phyloP scores from a whole-genome alignment of 306 rosid genomes.

The Sesbania bispinosa region DNA sequence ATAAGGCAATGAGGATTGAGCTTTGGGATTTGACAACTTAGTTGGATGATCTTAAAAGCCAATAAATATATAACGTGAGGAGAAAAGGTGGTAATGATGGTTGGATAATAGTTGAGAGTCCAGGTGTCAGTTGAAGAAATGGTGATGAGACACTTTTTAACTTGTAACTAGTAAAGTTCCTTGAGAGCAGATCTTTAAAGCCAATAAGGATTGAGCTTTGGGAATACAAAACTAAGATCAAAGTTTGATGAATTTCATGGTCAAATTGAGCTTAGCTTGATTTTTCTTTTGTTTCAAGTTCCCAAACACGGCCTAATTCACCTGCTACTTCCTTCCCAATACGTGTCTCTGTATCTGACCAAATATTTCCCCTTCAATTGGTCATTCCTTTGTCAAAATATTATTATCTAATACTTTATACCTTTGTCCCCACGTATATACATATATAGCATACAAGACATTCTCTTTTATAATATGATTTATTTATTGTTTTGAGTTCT shows the following conservation, averaged over 20 bases:
- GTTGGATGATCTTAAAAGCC: background rate
- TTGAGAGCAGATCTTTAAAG: constrained; percentile 54
- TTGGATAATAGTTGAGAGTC: background rate
- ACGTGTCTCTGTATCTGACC: constrained; percentile 31
- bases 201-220: constrained; percentile 44
- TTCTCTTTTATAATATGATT: constrained; percentile 29
- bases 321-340: constrained; percentile 2
- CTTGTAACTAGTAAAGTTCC: constrained; percentile 32
- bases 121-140: constrained; percentile 1
- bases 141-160: background rate
- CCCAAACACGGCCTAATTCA: constrained; percentile 45
- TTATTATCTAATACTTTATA: background rate
- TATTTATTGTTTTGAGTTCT: background rate
- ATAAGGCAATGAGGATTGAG: constrained; percentile 37
- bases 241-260: constrained; percentile 61
- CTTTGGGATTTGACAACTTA: constrained; percentile 44
- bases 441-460: constrained; percentile 39
- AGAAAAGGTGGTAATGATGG: background rate
- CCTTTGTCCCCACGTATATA: constrained; percentile 24
- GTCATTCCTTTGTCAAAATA: background rate
- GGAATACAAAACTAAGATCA: constrained; percentile 41
- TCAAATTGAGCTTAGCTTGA: constrained; percentile 32
- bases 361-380: constrained; percentile 17
- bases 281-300: constrained; percentile 53
- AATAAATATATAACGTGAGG: background rate